Evolutionary conservation across 2,329 filamentous ascomycete species (phyloP), one percentile per base, ranked within the genome.

Genomic region (Metarhizium rileyi): DNA sequence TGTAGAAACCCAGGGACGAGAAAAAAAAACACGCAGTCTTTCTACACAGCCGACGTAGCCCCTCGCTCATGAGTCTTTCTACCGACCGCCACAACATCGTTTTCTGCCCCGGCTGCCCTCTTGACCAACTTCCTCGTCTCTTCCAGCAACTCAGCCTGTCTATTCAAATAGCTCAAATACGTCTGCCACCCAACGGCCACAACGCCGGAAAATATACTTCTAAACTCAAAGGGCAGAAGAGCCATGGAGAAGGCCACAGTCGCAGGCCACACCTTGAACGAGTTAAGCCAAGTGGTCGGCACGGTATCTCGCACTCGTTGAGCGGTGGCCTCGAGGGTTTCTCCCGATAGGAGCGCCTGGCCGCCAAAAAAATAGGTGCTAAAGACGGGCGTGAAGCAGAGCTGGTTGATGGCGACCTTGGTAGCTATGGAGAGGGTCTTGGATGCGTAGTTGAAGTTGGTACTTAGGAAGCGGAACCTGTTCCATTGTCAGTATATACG

Each of bases 111-210:
- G 5, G 14, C 44, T 22, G 25, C 14, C 23, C n/a, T 35, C 25
- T 36, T 30, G 30, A 30, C 25, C 26, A 20, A 16, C 43, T 18
- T 46, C 43, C 48, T 44, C 18, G 43, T 49, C 6, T 49, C 50
- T 38, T 56, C 55, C 41, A 44, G 42, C 41, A 53, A 63, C 64
- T 89, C 87, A 2, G 87, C 87, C 53, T 73, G 72, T 59, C 84
- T 77, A 60, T 95, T 95, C 60, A 95, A 66, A 66, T 82, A 86
- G 57, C 83, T 87, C 58, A 96, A 62, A 72, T 95, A 96, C 1
- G 88, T 90, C 76, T 95, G 90, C 90, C 90, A 96, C 0, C 86
- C 87, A 47, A 95, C 84, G 1, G 88, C 87, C 55, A 95, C 77
- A 6, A 85, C 70, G 1, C 87, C 88, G 0, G 85, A 81, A 57